Conservation (phyloP, 2,329 filamentous ascomycete genomes). For the Mycosphaerella sp. region DNA sequence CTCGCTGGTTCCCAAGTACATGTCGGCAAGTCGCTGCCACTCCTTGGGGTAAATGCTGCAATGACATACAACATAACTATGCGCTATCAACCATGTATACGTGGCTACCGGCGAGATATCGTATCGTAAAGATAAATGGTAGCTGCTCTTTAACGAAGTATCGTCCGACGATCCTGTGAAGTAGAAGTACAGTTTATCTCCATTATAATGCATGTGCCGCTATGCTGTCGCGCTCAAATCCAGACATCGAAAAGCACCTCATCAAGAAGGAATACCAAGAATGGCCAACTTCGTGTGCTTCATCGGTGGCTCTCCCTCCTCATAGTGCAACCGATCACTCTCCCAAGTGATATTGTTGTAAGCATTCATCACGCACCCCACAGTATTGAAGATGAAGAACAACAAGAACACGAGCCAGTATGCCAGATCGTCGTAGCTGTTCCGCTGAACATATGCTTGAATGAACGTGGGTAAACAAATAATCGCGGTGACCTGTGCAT, state of each 20-base stretch:
- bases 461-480: conserved; percentile 31
- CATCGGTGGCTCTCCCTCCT: conserved; percentile 28
- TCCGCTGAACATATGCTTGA: conserved; percentile 29
- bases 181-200: neutral
- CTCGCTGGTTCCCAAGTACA: too few relatives aligned
- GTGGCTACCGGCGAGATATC: too few relatives aligned
- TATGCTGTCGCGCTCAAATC: neutral
- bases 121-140: too few relatives aligned
- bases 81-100: too few relatives aligned
- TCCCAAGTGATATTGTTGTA: conserved; percentile 36
- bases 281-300: conserved; percentile 26
- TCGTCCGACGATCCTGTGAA: neutral
- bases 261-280: conserved; percentile 25
- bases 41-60: too few relatives aligned
- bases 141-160: neutral
- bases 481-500: conserved; percentile 28
- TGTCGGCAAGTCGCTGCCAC: too few relatives aligned
- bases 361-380: conserved; percentile 33
- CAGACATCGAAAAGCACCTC: neutral
- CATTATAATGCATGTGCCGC: neutral
- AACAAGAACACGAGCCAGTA: conserved; percentile 34
- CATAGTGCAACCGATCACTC: conserved; percentile 27
- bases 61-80: too few relatives aligned
- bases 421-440: conserved; percentile 24
- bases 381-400: conserved; percentile 33